A percentile compares a stretch with the other conserved stretches of the same genome.
These are phyloP conservation scores for Primulina huaijiensis DNA, from an alignment of 257 asterid genomes.

Conservation along the genomic window DNA sequence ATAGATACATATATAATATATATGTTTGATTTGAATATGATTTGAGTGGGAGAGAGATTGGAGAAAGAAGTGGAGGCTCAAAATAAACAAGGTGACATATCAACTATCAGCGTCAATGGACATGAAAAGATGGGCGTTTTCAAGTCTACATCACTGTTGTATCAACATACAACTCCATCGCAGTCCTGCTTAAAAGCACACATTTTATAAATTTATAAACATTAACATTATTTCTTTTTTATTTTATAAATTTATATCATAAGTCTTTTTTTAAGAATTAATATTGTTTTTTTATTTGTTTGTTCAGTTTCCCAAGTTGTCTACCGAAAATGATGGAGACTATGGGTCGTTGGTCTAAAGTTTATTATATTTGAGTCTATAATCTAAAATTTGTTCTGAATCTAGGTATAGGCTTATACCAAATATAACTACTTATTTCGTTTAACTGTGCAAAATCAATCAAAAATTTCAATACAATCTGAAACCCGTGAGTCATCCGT, in stretches of 20 bases:
- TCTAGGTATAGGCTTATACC: no score
- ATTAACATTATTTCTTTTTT: no score
- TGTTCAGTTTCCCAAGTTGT: constrained; percentile 34
- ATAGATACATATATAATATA: background rate
- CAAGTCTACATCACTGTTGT: constrained; percentile 89
- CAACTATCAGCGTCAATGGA: constrained; percentile 92
- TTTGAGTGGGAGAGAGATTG: constrained; percentile 17
- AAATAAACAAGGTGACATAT: constrained; percentile 62
- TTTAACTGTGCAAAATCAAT: no score
- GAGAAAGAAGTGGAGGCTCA: constrained; percentile 33
- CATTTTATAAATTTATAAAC: background rate
- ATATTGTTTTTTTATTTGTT: background rate
- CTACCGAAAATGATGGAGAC: no score
- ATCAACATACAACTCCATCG: constrained; percentile 36
- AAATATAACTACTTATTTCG: no score
- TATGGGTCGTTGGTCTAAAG: no score
- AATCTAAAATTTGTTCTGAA: no score
- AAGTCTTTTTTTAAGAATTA: no score
- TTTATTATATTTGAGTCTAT: no score
- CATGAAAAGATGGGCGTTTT: constrained; percentile 99
- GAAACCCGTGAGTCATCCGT: no score
- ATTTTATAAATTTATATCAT: no score
- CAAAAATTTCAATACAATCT: no score
- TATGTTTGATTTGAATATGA: constrained; percentile 15
- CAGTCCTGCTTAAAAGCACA: background rate